Base-by-base conservation (phyloP, 345 rosid species). In the Capsella bursapastoris region DNA sequence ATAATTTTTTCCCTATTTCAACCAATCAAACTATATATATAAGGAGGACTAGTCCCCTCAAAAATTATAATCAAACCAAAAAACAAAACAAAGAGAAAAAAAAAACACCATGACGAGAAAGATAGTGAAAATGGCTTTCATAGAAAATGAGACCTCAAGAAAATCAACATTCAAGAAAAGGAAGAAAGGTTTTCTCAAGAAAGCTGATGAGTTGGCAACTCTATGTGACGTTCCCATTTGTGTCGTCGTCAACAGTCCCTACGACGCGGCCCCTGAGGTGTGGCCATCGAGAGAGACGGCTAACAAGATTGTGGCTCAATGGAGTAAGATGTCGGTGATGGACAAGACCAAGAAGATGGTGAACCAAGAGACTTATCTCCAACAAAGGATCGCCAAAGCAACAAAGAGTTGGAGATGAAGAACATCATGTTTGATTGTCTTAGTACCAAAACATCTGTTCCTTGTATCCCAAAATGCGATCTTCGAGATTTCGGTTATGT, bases 101-200 rank as follows among this genome's bases (percentile, higher is more conserved):
- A 14, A 41, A 7, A 75, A 15, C 57, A 27, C 15, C 69, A 85
- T 88, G 93, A 81, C 90, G 1, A 88, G 91, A 74, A 75, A 71
- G 73, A 90, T 84, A 73, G 88, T 88, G 79, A 85, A 84, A 59
- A 68, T 90, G 34, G 66, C 81, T 3, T 84, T 50, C 60, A 86
- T 90, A 4, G n/a, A 61, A 40, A 83, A 82, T 18, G 90, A 88
- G 18, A 35, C 84, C 1, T 64, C 83, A 28, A 85, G 91, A 43
- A 88, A 78, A 61, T 85, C 86, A 41, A 85, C 93, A 3, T 85
- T 55, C 78, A 90, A 83, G 83, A 90, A 88, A 66, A 80, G 96
- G 68, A 85, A 85, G 72, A 83, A 66, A 48, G 96, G 93, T 0
- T 2, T 90, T 34, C 40, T 88, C 76, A 90, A 88, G 82, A 90